Base-by-base conservation (phyloP, 352 stramenopile species). In the Phytophthora constricta region DNA sequence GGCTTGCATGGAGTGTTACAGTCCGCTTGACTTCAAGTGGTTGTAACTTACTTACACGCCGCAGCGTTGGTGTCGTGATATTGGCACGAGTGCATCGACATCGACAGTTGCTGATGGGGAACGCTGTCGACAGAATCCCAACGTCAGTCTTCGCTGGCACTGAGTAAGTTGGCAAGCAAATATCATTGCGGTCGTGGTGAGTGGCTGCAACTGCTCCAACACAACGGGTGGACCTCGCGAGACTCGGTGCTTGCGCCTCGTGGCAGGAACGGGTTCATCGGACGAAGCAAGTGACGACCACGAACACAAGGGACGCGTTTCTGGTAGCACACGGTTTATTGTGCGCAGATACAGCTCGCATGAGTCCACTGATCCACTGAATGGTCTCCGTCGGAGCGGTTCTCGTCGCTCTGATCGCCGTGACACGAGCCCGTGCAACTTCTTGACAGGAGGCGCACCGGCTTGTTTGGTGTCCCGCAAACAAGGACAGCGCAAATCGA, bases 361-460 rank as follows among this genome's bases (percentile, higher is more conserved):
- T n/a, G n/a, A n/a, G n/a, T n/a, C n/a, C n/a, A n/a, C n/a, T 47
- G 41, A 51, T 51, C 45, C 2, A 33, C 45, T 28, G 49, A 57
- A n/a, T 51, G 56, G 43, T 31, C 26, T 58, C 69, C 67, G 62
- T 48, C 20, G n/a, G n/a, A n/a, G n/a, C n/a, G n/a, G n/a, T n/a
- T n/a, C n/a, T n/a, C n/a, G n/a, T n/a, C 47, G 20, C 37, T 65
- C 53, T 55, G 52, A 65, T 49, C 10, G 25, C 55, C 23, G 31
- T 31, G 33, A 28, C 26, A 57, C 53, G 11, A 41, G 48, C 23
- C 34, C 11, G 45, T 74, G 31, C 67, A 55, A 74, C 67, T 66
- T 11, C 45, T 71, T 74, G 67, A 74, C 50, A 49, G 54, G 61
- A 74, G 55, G 60, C 63, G 60, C 47, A 70, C 53, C 8, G 41